Evolutionary conservation across 495 filamentous ascomycete species (phyloP).

Genomic region (Pseudomonodictys pantanalensis): DNA sequence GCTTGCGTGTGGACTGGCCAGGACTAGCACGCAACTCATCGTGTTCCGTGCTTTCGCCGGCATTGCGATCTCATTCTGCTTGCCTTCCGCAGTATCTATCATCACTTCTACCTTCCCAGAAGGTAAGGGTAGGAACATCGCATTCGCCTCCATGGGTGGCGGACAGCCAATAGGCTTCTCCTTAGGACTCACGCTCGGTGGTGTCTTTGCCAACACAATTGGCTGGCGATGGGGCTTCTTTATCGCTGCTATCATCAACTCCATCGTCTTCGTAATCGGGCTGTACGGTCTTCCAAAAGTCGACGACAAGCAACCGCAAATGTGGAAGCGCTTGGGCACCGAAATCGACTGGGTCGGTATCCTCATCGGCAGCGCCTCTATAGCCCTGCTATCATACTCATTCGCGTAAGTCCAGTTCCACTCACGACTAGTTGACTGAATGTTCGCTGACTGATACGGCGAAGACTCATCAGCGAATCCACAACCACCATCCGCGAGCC

Average conservation of each 20-base stretch:
- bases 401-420: conserved; percentile 42
- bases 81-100: conserved; percentile 52
- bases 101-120: conserved; percentile 45
- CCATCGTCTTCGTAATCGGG: conserved; percentile 38
- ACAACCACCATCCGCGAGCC: conserved; percentile 38
- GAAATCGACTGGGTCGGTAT: conserved; percentile 53
- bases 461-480: conserved; percentile 43
- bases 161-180: conserved; percentile 50
- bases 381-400: conserved; percentile 48
- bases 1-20: conserved; percentile 47
- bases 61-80: conserved; percentile 50
- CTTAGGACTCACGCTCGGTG: conserved; percentile 47
- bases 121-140: conserved; percentile 46
- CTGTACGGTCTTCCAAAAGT: conserved; percentile 43
- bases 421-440: not conserved
- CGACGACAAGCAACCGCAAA: conserved; percentile 15
- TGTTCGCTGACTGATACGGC: not conserved
- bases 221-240: conserved; percentile 52
- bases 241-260: conserved; percentile 43
- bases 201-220: conserved; percentile 47
- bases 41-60: conserved; percentile 52
- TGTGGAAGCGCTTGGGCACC: conserved; percentile 32
- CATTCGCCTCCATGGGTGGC: conserved; percentile 47
- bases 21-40: conserved; percentile 50
- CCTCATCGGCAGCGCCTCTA: conserved; percentile 38